These are phyloP conservation scores for Diospyros kaki DNA, from an alignment of 148 eudicot species.

Conservation along the genomic window DNA sequence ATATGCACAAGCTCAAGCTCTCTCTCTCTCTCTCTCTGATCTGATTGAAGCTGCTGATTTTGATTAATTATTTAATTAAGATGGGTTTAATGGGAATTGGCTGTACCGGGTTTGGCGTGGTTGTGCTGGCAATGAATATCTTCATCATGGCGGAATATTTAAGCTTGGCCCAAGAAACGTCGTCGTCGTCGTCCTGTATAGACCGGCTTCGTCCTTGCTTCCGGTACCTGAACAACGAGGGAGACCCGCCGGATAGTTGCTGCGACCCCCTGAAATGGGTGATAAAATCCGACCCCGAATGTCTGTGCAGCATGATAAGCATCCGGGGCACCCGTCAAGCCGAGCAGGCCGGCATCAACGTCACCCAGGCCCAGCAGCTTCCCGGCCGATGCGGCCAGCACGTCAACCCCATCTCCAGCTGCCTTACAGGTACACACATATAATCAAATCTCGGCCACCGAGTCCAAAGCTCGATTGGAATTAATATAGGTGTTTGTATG, in stretches of 20 bases:
- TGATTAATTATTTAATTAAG: too few species aligned
- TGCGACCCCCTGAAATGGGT: conserved; percentile 64
- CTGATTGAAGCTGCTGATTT: too few species aligned
- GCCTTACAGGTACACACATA: conserved; percentile 17
- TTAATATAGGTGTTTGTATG: too few species aligned
- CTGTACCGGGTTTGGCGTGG: too few species aligned
- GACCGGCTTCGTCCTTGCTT: conserved; percentile 53
- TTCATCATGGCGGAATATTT: too few species aligned
- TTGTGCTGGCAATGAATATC: too few species aligned
- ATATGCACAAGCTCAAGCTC: too few species aligned
- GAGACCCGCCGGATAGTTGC: conserved; percentile 44
- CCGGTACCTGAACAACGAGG: conserved; percentile 37
- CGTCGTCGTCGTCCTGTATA: conserved; percentile 29
- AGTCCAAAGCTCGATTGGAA: too few species aligned
- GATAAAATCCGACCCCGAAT: conserved; percentile 45
- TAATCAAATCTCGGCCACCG: too few species aligned
- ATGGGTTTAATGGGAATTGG: too few species aligned
- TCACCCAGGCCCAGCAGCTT: conserved; percentile 47
- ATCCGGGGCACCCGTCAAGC: conserved; percentile 48
- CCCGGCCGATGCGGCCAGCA: conserved; percentile 64
- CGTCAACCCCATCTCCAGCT: conserved; percentile 59
- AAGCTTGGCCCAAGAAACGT: too few species aligned
- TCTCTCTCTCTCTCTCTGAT: background rate
- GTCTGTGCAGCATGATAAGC: conserved; percentile 56
- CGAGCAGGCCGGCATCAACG: conserved; percentile 43